A percentile compares a stretch with the other conserved stretches of the same genome.
Conservation (phyloP, 495 filamentous ascomycete species). For the Aspergillus sclerotiicarbonarius region DNA sequence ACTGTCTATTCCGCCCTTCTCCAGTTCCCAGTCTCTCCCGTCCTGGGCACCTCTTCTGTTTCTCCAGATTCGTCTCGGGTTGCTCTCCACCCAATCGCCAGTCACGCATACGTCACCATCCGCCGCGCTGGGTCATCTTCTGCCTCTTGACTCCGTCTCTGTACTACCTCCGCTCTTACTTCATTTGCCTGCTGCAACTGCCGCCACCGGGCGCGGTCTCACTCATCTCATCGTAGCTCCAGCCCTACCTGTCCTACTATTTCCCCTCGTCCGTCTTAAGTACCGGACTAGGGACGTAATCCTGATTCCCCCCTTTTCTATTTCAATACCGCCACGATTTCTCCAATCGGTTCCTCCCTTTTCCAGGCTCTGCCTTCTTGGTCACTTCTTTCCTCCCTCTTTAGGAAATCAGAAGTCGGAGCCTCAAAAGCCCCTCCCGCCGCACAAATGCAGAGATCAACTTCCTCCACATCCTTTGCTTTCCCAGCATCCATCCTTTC, state of each 20-base stretch:
- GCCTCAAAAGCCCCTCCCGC: background rate
- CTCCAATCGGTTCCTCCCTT: constrained; percentile 11
- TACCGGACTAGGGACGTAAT: constrained; percentile 20
- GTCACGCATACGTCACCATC: constrained; percentile 36
- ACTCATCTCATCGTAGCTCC: constrained; percentile 5
- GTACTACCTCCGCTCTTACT: constrained; percentile 1
- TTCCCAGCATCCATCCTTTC: background rate
- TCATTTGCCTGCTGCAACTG: background rate
- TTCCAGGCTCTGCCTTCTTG: constrained; percentile 13
- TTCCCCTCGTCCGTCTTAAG: constrained; percentile 14
- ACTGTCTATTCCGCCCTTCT: constrained; percentile 1
- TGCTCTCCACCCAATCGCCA: constrained; percentile 5
- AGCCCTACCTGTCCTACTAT: background rate
- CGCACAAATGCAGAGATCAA: background rate
- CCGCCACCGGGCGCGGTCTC: constrained; percentile 14
- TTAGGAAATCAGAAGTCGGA: constrained; percentile 3
- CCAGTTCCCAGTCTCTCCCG: background rate
- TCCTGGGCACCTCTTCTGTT: constrained; percentile 1
- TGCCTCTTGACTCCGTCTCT: background rate
- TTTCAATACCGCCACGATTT: constrained; percentile 11
- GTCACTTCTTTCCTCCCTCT: constrained; percentile 10
- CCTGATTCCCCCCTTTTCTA: constrained; percentile 5
- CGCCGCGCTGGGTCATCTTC: constrained; percentile 16
- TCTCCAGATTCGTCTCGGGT: constrained; percentile 3
- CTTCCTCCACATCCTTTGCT: background rate